Evolutionary conservation across 768 basidiomycete species (phyloP).

Genomic region (Boletellus emodensis): DNA sequence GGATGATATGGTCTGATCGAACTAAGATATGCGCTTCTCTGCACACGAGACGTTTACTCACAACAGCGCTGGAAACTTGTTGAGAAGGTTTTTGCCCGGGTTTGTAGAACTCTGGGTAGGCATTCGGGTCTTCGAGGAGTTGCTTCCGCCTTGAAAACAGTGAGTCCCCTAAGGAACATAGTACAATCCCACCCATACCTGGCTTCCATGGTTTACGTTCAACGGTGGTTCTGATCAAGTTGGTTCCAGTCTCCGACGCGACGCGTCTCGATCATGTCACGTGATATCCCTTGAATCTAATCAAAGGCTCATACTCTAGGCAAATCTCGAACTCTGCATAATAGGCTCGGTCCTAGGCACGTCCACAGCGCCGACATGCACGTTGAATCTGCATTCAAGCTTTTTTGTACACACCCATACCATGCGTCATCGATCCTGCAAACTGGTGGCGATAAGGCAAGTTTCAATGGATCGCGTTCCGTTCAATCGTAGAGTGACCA

Average conservation of each 20-base stretch:
- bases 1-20: slow-evolving; percentile 23
- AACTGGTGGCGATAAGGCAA: no score
- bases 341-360: no score
- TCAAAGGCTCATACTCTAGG: not conserved
- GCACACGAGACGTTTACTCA: slow-evolving; percentile 9
- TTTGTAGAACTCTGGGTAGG: slow-evolving; percentile 30
- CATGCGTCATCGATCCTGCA: no score
- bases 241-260: slow-evolving; percentile 11
- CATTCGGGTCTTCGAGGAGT: slow-evolving; percentile 19
- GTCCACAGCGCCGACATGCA: no score
- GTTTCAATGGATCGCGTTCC: no score
- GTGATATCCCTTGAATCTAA: not conserved
- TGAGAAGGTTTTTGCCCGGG: slow-evolving; percentile 16
- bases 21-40: not conserved
- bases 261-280: slow-evolving; percentile 24
- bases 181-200: slow-evolving; percentile 10
- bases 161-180: not conserved
- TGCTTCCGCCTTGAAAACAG: slow-evolving; percentile 22
- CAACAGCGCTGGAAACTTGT: slow-evolving; percentile 13
- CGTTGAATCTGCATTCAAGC: no score
- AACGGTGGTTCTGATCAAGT: slow-evolving; percentile 3
- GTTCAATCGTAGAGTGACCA: no score
- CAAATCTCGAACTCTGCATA: not conserved
- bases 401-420: no score
- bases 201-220: slow-evolving; percentile 21